Evolutionary conservation across 2,329 filamentous ascomycete species (phyloP), one percentile per base, ranked within the genome.

Genomic region (Colletotrichum higginsianum): DNA sequence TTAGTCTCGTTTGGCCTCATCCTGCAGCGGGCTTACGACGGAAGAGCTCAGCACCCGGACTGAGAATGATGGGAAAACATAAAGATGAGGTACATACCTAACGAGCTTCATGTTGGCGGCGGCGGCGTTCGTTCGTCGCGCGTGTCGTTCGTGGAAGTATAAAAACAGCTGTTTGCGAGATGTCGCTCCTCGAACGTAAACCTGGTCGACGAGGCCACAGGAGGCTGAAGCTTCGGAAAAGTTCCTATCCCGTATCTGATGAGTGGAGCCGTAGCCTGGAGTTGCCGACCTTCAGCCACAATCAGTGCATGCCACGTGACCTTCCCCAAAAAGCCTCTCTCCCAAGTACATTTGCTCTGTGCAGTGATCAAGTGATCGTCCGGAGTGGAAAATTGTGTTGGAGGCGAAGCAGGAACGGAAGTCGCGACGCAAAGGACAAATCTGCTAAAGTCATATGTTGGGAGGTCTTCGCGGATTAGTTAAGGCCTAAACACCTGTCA

Each of bases 51-150:
- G 71, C 71, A 67, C 63, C 18, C 47, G 47, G 61, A 58, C 23
- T 44, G 77, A 79, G 79, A 74, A 77, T 76, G 68, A 76, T 44
- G 76, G 73, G 71, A 76, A 76, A 79, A 81, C 35, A 26, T 21
- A 6, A 4, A 16, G n/a, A 11, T 40, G 7, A n/a, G 50, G 16
- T 8, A 79, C 92, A 86, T 90, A 98, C 95, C 95, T 93, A 84
- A 98, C 95, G 87, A 98, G 94, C 93, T 98, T 98, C 95, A 98
- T 98, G 75, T 84, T 94, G 87, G 75, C 82, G 78, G 76, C 73
- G 21, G 35, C 61, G 58, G 40, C 50, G 38, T 66, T 58, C 21
- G 40, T 46, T 15, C n/a, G 42, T 66, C 56, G 61, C 56, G 65
- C 26, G 53, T 60, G 40, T 60, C 30, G 35, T 71, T 50, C 26